These are phyloP conservation scores for Butyriboletus pseudospeciosus DNA, from an alignment of 1,284 basidiomycete species.

Conservation along the genomic window DNA sequence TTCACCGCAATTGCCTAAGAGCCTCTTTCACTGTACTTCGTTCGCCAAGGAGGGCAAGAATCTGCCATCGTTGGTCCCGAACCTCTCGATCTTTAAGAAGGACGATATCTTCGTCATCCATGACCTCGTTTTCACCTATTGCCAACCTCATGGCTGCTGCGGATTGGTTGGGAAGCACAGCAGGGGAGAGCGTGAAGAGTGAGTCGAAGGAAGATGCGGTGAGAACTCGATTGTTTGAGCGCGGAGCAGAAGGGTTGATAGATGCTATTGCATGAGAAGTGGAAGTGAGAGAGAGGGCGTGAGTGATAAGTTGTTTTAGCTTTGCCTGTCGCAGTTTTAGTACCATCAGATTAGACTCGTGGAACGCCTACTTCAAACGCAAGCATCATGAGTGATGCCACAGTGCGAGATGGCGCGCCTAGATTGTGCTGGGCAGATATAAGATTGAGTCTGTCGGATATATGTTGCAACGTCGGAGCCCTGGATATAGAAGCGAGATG, in stretches of 20 bases:
- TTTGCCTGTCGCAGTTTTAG: constrained; percentile 51
- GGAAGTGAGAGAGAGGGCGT: constrained; percentile 69
- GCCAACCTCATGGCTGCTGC: constrained; percentile 68
- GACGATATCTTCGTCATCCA: constrained; percentile 48
- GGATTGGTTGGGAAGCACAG: constrained; percentile 70
- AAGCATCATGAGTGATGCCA: constrained; percentile 65
- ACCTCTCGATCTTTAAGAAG: constrained; percentile 61
- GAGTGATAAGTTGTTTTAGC: constrained; percentile 74
- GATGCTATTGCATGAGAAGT: constrained; percentile 72
- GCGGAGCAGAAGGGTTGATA: constrained; percentile 58
- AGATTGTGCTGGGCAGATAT: constrained; percentile 75
- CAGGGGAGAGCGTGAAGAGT: constrained; percentile 69
- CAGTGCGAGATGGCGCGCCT: constrained; percentile 53
- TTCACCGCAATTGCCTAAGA: constrained; percentile 38
- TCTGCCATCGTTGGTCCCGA: constrained; percentile 66
- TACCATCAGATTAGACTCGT: not conserved
- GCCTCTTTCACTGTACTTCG: constrained; percentile 68
- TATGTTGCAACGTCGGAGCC: constrained; percentile 69
- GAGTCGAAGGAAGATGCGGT: constrained; percentile 67
- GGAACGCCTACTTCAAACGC: constrained; percentile 60
- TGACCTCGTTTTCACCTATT: constrained; percentile 53
- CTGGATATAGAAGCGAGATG: constrained; percentile 66
- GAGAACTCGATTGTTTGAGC: constrained; percentile 50
- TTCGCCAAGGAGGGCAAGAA: constrained; percentile 68
- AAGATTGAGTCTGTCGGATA: constrained; percentile 72